phyloP scores from a whole-genome alignment of 108 stramenopile species.

The Stephanodiscus minutulus region DNA sequence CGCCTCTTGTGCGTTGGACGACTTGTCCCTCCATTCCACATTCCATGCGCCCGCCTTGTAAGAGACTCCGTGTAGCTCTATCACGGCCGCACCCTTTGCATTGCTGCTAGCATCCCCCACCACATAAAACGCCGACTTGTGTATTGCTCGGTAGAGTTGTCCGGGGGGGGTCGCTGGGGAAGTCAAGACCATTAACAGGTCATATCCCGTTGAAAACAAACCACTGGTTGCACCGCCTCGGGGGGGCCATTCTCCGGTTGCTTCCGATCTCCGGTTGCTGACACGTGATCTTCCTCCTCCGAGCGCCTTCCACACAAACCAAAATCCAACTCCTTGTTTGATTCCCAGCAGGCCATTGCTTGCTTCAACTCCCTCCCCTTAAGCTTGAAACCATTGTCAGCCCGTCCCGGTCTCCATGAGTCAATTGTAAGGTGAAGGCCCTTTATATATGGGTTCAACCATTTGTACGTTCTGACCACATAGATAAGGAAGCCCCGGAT shows the following conservation, averaged over 20 bases:
- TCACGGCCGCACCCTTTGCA: not conserved
- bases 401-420: conserved; percentile 37
- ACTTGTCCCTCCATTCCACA: too few species aligned
- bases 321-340: not conserved
- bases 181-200: conserved; percentile 10
- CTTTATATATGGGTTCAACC: conserved; percentile 51
- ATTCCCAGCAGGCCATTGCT: conserved; percentile 22
- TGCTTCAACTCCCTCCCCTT: not conserved
- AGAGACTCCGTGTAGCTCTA: conserved; percentile 5
- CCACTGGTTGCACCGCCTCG: too few species aligned
- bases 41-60: too few species aligned
- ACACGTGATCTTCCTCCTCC: not conserved
- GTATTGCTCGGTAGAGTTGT: not conserved
- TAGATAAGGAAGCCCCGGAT: conserved; percentile 53
- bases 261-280: conserved; percentile 7
- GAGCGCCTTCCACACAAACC: not conserved
- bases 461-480: conserved; percentile 37
- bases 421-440: conserved; percentile 56
- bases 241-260: too few species aligned
- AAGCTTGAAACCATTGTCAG: conserved; percentile 29
- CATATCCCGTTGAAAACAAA: conserved; percentile 25
- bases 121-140: conserved; percentile 1
- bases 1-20: too few species aligned
- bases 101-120: conserved; percentile 37
- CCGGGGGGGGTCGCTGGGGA: not conserved